Evolutionary conservation across 2,329 filamentous ascomycete species (phyloP), one percentile per base, ranked within the genome.

Genomic region (Aspergillus ruber): DNA sequence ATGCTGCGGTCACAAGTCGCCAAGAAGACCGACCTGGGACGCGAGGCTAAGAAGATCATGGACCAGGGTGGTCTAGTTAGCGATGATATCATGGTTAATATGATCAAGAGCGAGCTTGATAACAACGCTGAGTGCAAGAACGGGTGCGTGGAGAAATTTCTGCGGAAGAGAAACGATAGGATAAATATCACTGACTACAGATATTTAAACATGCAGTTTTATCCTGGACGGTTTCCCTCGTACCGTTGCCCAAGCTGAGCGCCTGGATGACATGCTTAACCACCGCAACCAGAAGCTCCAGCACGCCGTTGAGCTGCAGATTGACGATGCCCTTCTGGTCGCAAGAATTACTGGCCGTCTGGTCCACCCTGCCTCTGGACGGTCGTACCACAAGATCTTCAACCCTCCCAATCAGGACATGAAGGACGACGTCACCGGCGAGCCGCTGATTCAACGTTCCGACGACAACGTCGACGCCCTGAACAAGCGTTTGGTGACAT

Each of bases 21-120:
- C 57, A 94, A 95, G 77, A 96, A 97, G 84, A 98, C 93, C 49
- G 74, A 87, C 50, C 83, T 98, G 56, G 93, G 93, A 61, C 83
- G 87, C 67, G 90, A 96, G 78, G 93, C 93, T 58, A 98, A 98
- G 85, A 97, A 97, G 84, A 98, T 98, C 73, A 98, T 98, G 93
- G 93, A 98, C 68, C 86, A 91, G 70, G 93, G 93, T 62, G 91
- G 91, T 60, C 83, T 98, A 50, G 93, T 98, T 70, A 95, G 90
- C 72, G 93, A 98, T 73, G 91, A 97, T 69, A 98, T 98, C 68
- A 91, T 98, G 82, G 88, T 98, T 72, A 90, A 91, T 74, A 98
- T 98, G 93, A 98, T 98, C 78, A 91, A 93, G 83, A 87, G 85
- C 70, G 91, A 98, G 80, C 81, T 98, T 44, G 87, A 94, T 65